Evolutionary conservation across 2,329 filamentous ascomycete genomes (phyloP).

Genomic region (Juglanconis sp.): DNA sequence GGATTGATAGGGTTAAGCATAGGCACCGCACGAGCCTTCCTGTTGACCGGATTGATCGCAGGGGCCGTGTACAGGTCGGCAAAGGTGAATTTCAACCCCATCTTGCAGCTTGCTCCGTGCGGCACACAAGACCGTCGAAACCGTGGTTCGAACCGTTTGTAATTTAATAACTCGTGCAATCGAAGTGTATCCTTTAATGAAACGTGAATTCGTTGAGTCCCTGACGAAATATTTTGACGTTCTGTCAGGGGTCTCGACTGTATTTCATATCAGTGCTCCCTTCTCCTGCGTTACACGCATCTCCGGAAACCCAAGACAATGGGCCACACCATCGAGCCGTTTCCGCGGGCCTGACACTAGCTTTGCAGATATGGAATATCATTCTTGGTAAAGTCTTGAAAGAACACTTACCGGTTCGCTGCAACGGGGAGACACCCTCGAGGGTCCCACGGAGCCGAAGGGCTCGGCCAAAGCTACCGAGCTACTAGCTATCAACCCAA

Average conservation of each 20-base stretch:
- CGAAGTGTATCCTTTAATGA: background rate
- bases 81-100: conserved; percentile 32
- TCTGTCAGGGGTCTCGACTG: background rate
- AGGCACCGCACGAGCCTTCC: conserved; percentile 78
- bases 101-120: conserved; percentile 22
- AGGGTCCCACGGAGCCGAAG: too few species aligned
- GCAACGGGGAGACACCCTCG: background rate
- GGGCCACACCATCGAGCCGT: conserved; percentile 1
- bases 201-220: too few species aligned
- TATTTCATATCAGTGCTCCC: background rate
- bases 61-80: conserved; percentile 53
- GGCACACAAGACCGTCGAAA: background rate
- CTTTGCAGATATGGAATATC: conserved; percentile 3
- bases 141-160: background rate
- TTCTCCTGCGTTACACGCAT: background rate
- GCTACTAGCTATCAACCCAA: too few species aligned
- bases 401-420: background rate
- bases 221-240: too few species aligned
- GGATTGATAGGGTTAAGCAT: conserved; percentile 72
- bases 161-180: background rate
- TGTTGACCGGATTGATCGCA: conserved; percentile 78
- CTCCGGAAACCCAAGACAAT: conserved; percentile 5
- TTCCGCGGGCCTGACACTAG: conserved; percentile 5
- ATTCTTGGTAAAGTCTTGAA: conserved; percentile 1
- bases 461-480: too few species aligned